These are phyloP conservation scores for Nymphaea colorata DNA, from an alignment of 164 flowering plant species.

Conservation along the genomic window DNA sequence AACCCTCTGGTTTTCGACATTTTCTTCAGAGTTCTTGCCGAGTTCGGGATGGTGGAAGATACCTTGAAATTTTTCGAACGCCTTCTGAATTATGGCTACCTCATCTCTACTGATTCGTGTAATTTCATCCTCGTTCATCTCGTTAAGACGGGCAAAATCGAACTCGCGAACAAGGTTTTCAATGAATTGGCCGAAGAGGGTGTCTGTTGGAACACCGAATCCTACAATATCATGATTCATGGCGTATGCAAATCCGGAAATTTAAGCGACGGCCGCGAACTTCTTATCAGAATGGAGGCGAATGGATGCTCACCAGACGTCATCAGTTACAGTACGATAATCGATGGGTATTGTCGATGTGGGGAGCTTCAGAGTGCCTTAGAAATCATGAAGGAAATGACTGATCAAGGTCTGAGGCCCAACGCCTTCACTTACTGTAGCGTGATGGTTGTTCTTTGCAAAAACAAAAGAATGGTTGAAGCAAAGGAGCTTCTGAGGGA, in stretches of 20 bases:
- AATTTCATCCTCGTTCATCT: conserved; percentile 15
- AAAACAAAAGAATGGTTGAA: conserved; percentile 23
- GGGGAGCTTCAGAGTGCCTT: conserved; percentile 32
- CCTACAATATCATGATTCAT: conserved; percentile 18
- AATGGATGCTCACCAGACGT: conserved; percentile 18
- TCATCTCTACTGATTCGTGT: conserved; percentile 20
- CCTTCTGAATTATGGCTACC: conserved; percentile 21
- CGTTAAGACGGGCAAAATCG: conserved; percentile 2
- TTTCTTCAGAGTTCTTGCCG: conserved; percentile 16
- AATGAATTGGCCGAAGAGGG: conserved; percentile 14
- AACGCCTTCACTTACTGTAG: conserved; percentile 35
- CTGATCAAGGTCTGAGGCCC: conserved; percentile 28
- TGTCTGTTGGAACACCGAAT: conserved; percentile 20
- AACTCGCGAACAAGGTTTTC: conserved; percentile 11
- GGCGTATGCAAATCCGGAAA: conserved; percentile 12
- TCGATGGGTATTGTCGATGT: conserved; percentile 37
- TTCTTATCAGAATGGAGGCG: conserved; percentile 17
- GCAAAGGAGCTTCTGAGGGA: conserved; percentile 41
- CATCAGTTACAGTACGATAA: conserved; percentile 24
- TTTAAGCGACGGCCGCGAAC: conserved; percentile 11
- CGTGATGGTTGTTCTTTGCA: conserved; percentile 28
- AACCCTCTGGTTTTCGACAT: conserved; percentile 20
- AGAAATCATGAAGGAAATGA: conserved; percentile 33
- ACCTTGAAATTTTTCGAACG: conserved; percentile 15
- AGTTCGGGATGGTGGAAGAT: conserved; percentile 14